Evolutionary conservation across 441 rosid genomes (phyloP), one percentile per base, ranked within the genome.

Genomic region (Isatis lusitanica): DNA sequence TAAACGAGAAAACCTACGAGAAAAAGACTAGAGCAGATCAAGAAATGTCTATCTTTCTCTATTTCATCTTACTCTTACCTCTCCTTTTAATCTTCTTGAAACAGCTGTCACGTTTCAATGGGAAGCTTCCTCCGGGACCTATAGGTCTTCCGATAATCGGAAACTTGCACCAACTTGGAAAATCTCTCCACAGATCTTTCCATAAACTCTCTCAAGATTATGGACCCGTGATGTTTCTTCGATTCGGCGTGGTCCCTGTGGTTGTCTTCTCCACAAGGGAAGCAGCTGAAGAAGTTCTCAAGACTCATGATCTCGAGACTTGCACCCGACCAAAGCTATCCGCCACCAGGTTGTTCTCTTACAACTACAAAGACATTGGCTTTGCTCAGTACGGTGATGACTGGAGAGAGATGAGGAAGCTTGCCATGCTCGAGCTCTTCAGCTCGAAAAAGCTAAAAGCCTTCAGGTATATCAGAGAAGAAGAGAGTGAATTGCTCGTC

Each of bases 211-310:
- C 87, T 55, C 63, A 63, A 26, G 78, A 77, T 30, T 77, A 86
- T 60, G 90, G 87, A 13, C 83, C 85, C 1, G 79, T 86, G 33
- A 82, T 85, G 87, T 75, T 82, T 4, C 79, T 87, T 26, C 73
- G 71, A 2, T 66, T 82, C 1, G 87, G 87, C n/a, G 70, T 73
- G 1, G 55, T 75, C 6, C 86, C 79, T 4, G 47, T 65, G 7
- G 68, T 82, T 5, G 69, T 85, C 0, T 63, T 85, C 65, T 85
- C 66, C 66, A 78, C 40, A 75, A 31, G 72, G 70, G 68, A 83
- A 58, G 70, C 79, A 81, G 38, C 80, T 73, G 77, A 55, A 58
- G 53, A 68, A 76, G 71, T 48, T 50, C 26, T 79, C 71, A 43
- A 52, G 43, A 44, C 43, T 65, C 63, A 33, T 68, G 78, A 74